Conservation (phyloP, 2,329 filamentous ascomycete genomes). For the Scedosporium boydii region DNA sequence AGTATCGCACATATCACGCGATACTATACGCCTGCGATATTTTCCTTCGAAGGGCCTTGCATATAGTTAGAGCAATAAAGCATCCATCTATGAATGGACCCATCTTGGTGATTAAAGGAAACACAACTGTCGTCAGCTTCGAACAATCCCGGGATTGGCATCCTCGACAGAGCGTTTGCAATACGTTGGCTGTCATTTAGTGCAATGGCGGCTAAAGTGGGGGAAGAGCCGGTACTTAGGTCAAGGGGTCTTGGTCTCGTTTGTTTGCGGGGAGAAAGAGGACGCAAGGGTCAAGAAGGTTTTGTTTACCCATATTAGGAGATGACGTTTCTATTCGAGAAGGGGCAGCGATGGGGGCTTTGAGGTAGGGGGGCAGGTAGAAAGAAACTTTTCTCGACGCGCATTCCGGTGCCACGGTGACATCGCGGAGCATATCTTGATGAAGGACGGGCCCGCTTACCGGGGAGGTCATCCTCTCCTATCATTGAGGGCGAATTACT, state of each 20-base stretch:
- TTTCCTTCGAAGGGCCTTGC: neutral
- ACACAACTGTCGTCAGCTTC: neutral
- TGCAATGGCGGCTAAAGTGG: conserved; percentile 1
- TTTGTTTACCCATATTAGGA: conserved; percentile 4
- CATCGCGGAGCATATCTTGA: neutral
- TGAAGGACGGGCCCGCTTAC: neutral
- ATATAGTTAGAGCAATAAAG: neutral
- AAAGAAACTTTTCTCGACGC: neutral
- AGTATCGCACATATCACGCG: neutral
- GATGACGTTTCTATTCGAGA: neutral
- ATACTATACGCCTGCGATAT: neutral
- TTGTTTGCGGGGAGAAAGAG: neutral
- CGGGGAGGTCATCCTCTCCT: neutral
- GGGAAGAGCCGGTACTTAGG: neutral
- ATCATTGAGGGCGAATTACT: neutral
- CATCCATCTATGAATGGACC: neutral
- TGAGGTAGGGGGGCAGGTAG: neutral
- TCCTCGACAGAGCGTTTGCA: neutral
- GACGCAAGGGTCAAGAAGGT: neutral
- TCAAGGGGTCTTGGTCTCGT: neutral
- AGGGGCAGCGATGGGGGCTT: neutral
- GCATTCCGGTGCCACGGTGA: neutral
- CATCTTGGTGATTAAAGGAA: neutral
- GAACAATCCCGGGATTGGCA: neutral
- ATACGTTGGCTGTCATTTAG: neutral